Evolutionary conservation across 1,139 yeast species (phyloP).

Genomic region (Taiozyma onychis): DNA sequence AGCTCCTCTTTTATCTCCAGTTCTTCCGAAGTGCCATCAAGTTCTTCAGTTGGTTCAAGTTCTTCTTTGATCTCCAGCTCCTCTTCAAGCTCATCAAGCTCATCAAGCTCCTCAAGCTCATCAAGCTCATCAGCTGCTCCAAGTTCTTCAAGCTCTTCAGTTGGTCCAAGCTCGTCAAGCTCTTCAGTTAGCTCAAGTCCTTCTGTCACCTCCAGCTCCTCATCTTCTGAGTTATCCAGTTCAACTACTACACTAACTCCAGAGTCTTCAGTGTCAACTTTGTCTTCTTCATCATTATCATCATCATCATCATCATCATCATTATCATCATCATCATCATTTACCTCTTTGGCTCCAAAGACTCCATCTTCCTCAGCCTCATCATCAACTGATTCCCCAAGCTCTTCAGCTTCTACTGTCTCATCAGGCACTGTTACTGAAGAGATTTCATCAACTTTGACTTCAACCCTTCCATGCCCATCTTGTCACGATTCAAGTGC

Average conservation of each 20-base stretch:
- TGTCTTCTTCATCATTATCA: neutral
- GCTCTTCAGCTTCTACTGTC: neutral
- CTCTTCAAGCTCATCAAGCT: neutral
- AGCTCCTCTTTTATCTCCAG: too few relatives aligned
- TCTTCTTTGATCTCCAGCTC: neutral
- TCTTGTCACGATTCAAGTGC: neutral
- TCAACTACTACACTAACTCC: neutral
- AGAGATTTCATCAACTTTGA: neutral
- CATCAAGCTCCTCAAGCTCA: neutral
- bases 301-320: neutral
- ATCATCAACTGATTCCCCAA: neutral
- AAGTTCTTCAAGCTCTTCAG: neutral
- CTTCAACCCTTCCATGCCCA: neutral
- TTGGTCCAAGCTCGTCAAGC: neutral
- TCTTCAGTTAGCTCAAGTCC: neutral
- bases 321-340: neutral
- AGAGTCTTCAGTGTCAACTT: neutral
- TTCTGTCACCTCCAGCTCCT: neutral
- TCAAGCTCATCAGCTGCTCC: conserved; percentile 1
- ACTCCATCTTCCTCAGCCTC: neutral
- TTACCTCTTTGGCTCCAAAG: neutral
- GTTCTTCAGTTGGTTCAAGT: neutral
- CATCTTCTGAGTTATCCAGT: conserved; percentile 1
- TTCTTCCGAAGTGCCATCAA: neutral
- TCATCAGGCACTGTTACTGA: neutral